Conservation (phyloP, 352 stramenopile genomes). For the Phytophthora vignae region DNA sequence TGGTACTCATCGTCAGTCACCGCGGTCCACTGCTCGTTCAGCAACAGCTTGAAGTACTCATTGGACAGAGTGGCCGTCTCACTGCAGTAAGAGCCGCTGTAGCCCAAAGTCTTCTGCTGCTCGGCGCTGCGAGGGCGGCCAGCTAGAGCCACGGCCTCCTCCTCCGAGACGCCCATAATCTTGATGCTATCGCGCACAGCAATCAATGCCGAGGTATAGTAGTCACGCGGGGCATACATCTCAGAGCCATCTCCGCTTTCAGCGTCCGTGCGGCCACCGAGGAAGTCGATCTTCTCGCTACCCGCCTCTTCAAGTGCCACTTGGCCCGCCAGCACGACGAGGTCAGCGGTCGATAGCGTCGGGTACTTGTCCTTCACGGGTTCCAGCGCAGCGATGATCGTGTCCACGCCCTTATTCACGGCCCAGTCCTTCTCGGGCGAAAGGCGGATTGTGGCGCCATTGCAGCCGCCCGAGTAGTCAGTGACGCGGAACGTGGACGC, state of each 20-base stretch:
- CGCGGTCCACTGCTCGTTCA: conserved; percentile 33
- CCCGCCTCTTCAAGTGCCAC: conserved; percentile 40
- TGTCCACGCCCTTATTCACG: conserved; percentile 86
- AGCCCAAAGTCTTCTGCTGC: conserved; percentile 87
- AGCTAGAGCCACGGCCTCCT: conserved; percentile 94
- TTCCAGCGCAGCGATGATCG: conserved; percentile 80
- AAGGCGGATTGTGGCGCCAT: conserved; percentile 90
- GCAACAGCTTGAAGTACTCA: conserved; percentile 38
- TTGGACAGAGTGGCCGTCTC: conserved; percentile 86
- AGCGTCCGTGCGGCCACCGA: conserved; percentile 70
- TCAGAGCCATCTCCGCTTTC: conserved; percentile 69
- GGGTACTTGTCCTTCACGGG: conserved; percentile 90
- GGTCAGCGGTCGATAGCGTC: conserved; percentile 90
- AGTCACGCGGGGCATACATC: conserved; percentile 91
- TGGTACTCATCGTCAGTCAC: conserved; percentile 36
- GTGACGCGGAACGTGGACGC: conserved; percentile 88
- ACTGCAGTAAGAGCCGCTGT: conserved; percentile 85
- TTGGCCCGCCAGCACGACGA: conserved; percentile 90
- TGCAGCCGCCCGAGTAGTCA: conserved; percentile 81
- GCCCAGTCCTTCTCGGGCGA: conserved; percentile 80
- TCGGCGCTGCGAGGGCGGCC: conserved; percentile 90
- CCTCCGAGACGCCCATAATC: conserved; percentile 91
- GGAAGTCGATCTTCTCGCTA: conserved; percentile 37
- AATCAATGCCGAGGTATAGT: conserved; percentile 68
- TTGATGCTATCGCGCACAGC: conserved; percentile 94